Percentiles rank a stretch among this genome's conserved stretches.
Conservation (phyloP, 2,329 filamentous ascomycete genomes). For the Fusarium sp. region DNA sequence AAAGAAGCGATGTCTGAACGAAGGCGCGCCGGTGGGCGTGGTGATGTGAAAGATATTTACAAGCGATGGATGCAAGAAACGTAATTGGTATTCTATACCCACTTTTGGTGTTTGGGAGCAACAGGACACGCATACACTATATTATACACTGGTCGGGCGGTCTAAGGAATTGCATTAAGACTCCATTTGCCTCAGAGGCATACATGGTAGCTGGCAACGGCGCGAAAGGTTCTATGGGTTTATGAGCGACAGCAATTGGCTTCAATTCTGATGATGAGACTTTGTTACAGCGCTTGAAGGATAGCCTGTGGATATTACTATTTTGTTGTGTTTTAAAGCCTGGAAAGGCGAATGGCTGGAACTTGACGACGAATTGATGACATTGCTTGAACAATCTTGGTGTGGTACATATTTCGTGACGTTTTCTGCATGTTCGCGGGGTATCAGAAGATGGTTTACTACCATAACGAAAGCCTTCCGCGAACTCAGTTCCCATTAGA, state of each 20-base stretch:
- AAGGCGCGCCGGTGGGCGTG: slow-evolving; percentile 49
- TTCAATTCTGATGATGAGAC: slow-evolving; percentile 10
- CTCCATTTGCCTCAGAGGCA: slow-evolving; percentile 40
- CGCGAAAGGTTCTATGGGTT: slow-evolving; percentile 19
- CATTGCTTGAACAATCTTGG: background rate
- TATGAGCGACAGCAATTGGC: slow-evolving; percentile 21
- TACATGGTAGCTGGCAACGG: slow-evolving; percentile 34
- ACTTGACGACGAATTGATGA: slow-evolving; percentile 35
- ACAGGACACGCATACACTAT: slow-evolving; percentile 23
- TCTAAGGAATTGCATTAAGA: slow-evolving; percentile 36
- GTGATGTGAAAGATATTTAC: slow-evolving; percentile 45
- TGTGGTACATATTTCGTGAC: background rate
- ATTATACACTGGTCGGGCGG: slow-evolving; percentile 24
- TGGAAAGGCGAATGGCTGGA: background rate
- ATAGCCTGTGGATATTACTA: slow-evolving; percentile 29
- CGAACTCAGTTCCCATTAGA: background rate
- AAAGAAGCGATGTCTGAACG: slow-evolving; percentile 53
- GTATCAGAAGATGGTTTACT: background rate
- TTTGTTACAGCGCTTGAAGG: background rate
- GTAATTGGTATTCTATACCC: slow-evolving; percentile 18
- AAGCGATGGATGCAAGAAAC: slow-evolving; percentile 4
- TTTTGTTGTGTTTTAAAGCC: slow-evolving; percentile 19
- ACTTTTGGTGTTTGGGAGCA: slow-evolving; percentile 27
- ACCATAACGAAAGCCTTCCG: background rate
- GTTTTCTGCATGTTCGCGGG: background rate